phyloP scores from a whole-genome alignment of 768 basidiomycete genomes.

The Boletales sp. region DNA sequence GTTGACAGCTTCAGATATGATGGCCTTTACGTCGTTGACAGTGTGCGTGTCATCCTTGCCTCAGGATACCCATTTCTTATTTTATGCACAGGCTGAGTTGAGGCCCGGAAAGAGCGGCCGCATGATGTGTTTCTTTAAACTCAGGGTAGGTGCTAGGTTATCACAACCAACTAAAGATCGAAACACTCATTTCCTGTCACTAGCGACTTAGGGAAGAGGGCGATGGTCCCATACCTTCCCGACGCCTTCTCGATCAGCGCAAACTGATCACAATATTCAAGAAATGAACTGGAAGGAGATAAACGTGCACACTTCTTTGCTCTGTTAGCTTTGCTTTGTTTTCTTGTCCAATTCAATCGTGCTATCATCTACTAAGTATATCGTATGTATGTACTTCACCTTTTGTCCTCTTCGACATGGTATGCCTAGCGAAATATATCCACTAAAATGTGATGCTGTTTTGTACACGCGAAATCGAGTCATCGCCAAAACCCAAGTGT shows the following conservation, averaged over 20 bases:
- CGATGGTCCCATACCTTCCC: conserved; percentile 14
- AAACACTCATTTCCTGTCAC: neutral
- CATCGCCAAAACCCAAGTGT: conserved; percentile 5
- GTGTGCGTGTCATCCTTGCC: conserved; percentile 9
- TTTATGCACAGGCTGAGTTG: conserved; percentile 13
- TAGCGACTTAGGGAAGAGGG: conserved; percentile 26
- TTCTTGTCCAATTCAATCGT: conserved; percentile 1
- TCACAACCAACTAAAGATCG: neutral
- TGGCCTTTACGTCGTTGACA: conserved; percentile 28
- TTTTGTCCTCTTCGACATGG: neutral
- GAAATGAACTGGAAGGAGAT: neutral
- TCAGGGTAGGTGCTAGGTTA: conserved; percentile 16
- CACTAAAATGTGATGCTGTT: conserved; percentile 7
- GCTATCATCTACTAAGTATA: conserved; percentile 4
- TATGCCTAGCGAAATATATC: conserved; percentile 1
- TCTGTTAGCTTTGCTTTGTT: neutral
- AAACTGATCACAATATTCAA: conserved; percentile 12
- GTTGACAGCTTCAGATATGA: conserved; percentile 30
- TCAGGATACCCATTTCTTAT: conserved; percentile 2
- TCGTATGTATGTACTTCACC: neutral
- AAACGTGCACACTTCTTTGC: neutral
- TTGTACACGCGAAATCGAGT: conserved; percentile 11
- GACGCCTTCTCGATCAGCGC: conserved; percentile 13
- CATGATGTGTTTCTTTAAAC: conserved; percentile 29
- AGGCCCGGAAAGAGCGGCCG: conserved; percentile 16